Evolutionary conservation across 139 green algal genomes (phyloP), one percentile per base, ranked within the genome.

Genomic region (Chlamydomonas asymmetrica): DNA sequence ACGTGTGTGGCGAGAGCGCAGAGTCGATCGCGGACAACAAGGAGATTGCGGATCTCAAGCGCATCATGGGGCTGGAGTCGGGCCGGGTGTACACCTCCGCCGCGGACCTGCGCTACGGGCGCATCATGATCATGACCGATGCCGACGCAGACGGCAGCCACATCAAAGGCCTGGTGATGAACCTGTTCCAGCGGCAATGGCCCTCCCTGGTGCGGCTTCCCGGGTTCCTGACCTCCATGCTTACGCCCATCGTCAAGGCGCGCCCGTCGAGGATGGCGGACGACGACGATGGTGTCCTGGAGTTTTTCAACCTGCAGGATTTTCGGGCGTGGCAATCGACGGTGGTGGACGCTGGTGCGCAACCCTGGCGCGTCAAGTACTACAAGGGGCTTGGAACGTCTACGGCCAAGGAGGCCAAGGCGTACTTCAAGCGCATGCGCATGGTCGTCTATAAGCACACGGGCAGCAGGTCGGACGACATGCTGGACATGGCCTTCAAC

Each of bases 1-100:
- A 92, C 77, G 86, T 91, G 31, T 79, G 84, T 22, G 88, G 91
- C n/a, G 86, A 81, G 9, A 71, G 49, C 22, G 70, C 64, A 63
- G 80, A 90, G 54, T 63, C 67, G 60, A 79, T 92, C 31, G 82
- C 80, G 59, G 78, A 88, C 5, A 92, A 92, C 70, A 67, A 43
- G 7, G 88, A 92, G 73, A 91, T 92, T 61, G 77, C 23, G 49
- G 49, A 82, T 68, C 85, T 92, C 66, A 92, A 92, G 60, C 81
- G 90, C 74, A 91, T 92, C 74, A 40, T 92, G 43, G 88, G 88
- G 5, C 75, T 92, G 37, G 70, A 91, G 81, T 79, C 88, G 20
- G 86, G 80, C 43, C 84, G 85, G 6, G 45, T n/a, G 7, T 78
- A 78, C 72, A 2, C 5, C 4, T 39, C 2, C 18, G 23, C 31